phyloP scores from a whole-genome alignment of 1,284 basidiomycete species.

The Ceratobasidium sp. region DNA sequence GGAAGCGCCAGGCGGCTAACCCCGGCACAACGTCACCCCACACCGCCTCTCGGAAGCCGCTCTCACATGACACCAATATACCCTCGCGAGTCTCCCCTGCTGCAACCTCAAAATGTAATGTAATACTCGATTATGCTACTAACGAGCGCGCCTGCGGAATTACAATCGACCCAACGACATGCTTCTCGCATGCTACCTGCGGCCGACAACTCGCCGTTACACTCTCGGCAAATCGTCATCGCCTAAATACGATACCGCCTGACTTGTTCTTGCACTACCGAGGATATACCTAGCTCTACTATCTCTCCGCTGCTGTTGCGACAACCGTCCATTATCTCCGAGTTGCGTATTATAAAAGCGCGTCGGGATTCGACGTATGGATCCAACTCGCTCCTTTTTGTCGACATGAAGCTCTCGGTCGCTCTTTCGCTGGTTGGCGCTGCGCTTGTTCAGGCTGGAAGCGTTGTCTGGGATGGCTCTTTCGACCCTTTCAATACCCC shows the following conservation, averaged over 20 bases:
- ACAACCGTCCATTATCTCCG: conserved; percentile 10
- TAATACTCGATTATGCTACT: background rate
- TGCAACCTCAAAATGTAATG: background rate
- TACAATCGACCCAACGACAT: background rate
- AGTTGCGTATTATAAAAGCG: conserved; percentile 23
- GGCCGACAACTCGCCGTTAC: conserved; percentile 33
- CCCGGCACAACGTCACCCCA: background rate
- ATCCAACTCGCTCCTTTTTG: background rate
- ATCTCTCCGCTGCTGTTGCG: conserved; percentile 30
- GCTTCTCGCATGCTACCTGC: conserved; percentile 17
- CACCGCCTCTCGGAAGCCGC: background rate
- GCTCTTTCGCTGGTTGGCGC: conserved; percentile 45
- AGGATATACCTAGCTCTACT: conserved; percentile 10
- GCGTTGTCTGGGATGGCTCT: conserved; percentile 62
- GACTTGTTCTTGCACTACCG: conserved; percentile 15
- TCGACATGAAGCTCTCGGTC: conserved; percentile 47
- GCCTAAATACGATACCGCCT: background rate
- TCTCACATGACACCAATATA: background rate
- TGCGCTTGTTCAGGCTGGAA: conserved; percentile 48
- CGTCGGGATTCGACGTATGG: background rate
- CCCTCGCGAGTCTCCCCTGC: background rate
- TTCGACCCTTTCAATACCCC: conserved; percentile 66
- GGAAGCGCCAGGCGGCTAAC: conserved; percentile 7
- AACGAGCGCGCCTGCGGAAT: background rate
- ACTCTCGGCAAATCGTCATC: conserved; percentile 32